Base-by-base conservation (phyloP, 164 flowering plant species). In the Brasenia schreberi region DNA sequence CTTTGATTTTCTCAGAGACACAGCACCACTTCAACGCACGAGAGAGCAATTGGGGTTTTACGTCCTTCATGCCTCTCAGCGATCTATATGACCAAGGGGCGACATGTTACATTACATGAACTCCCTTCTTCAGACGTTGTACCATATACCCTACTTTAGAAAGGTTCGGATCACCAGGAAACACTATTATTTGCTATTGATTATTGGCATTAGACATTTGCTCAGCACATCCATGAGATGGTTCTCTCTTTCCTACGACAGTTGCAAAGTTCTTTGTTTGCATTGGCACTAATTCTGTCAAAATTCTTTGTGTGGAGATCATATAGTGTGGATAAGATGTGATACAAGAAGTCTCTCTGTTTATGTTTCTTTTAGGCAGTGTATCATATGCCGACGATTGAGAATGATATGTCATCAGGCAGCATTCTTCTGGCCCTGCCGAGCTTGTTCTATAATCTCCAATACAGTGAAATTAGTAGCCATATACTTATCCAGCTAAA, bases 21-120 rank as follows among this genome's bases (percentile, higher is more conserved):
- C 85, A 82, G 43, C 96, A 89, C 72, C 86, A 81, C 68, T 89
- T 89, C 76, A 83, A 78, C 80, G 79, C 82, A 18, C 74, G 85
- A 33, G 93, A 85, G 69, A 81, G 88, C 79, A 88, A 87, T 74
- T 89, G 89, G 93, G 92, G 96, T 67, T 89, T 89, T 73, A 84
- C 89, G 52, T 79, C 85, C 0, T 89, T 89, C 71, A 87, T 89
- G 89, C 87, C 90, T 71, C 88, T 87, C 59, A 67, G 83, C 66
- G 90, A 85, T 19, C 74, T 89, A 1, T 81, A 85, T 78, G 96
- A 87, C 65, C 87, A 85, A 69, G 89, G 92, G 68, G 89, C 89
- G 14, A 87, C 92, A 5, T 83, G 92, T n/a, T n/a, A n/a, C n/a
- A n/a, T 76, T 87, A 87, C 68, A 87, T 87, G 89, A 87, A 85